phyloP scores from a whole-genome alignment of 1,284 basidiomycete species.

The Leccinum huronense region DNA sequence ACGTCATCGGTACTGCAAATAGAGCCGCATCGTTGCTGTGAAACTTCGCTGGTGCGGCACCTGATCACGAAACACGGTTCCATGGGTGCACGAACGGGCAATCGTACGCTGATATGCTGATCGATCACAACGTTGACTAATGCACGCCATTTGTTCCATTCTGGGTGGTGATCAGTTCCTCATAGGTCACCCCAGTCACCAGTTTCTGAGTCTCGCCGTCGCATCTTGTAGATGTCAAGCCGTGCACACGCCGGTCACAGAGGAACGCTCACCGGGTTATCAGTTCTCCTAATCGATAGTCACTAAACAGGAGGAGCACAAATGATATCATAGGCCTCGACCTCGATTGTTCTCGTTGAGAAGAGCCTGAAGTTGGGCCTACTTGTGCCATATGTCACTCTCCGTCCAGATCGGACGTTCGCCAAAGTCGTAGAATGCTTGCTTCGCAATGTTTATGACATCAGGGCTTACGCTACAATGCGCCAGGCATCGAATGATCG shows the following conservation, averaged over 20 bases:
- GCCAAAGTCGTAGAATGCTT: constrained; percentile 81
- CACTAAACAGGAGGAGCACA: constrained; percentile 78
- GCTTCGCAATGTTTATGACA: constrained; percentile 67
- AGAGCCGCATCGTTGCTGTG: constrained; percentile 93
- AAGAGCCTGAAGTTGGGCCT: constrained; percentile 63
- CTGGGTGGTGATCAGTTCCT: constrained; percentile 80
- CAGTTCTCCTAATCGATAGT: constrained; percentile 88
- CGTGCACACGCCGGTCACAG: constrained; percentile 7
- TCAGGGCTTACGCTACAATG: constrained; percentile 57
- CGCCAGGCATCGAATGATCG: constrained; percentile 47
- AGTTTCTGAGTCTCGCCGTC: constrained; percentile 66
- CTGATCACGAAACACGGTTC: constrained; percentile 41
- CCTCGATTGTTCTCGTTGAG: constrained; percentile 83
- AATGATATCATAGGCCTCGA: constrained; percentile 68
- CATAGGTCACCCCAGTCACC: constrained; percentile 72
- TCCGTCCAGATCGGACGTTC: constrained; percentile 79
- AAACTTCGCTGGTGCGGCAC: constrained; percentile 73
- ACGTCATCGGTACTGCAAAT: constrained; percentile 99
- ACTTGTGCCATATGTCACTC: constrained; percentile 65
- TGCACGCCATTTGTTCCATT: constrained; percentile 78
- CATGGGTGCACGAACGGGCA: constrained; percentile 2
- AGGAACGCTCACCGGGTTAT: constrained; percentile 63
- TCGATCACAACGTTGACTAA: constrained; percentile 95
- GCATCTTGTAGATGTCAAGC: constrained; percentile 48
- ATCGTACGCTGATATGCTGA: constrained; percentile 86